These are phyloP conservation scores for Chrysochromulina tobinii DNA, from an alignment of 78 protist species.

Conservation along the genomic window DNA sequence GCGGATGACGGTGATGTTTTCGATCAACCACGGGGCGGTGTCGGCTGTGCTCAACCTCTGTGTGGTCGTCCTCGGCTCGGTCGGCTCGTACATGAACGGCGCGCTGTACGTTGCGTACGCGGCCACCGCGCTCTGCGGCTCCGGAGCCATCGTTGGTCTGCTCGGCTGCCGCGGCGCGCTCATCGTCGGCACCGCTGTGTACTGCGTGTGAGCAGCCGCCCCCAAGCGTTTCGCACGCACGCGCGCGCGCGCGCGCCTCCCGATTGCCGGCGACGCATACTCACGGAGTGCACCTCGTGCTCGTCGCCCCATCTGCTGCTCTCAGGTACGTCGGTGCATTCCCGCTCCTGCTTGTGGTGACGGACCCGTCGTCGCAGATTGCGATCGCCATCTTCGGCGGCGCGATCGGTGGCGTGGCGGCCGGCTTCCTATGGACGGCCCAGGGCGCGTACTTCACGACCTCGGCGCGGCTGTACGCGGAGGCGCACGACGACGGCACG, in stretches of 20 bases:
- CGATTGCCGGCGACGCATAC: no score
- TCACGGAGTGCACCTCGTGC: no score
- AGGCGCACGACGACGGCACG: not conserved
- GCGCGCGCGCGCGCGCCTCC: not conserved
- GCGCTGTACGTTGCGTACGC: conserved; percentile 22
- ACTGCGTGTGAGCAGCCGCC: not conserved
- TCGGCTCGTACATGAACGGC: not conserved
- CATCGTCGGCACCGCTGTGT: not conserved
- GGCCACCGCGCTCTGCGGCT: conserved; percentile 14
- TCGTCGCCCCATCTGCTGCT: no score
- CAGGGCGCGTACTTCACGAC: conserved; percentile 32
- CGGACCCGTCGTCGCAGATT: no score
- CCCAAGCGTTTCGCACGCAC: not conserved
- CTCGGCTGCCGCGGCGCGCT: conserved; percentile 1
- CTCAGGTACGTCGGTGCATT: no score
- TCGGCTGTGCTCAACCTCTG: not conserved
- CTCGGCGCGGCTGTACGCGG: conserved; percentile 3
- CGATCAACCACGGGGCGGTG: conserved; percentile 30
- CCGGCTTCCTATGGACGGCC: conserved; percentile 44
- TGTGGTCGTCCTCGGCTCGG: not conserved
- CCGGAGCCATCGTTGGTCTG: not conserved
- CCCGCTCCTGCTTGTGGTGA: no score
- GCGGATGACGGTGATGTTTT: conserved; percentile 14
- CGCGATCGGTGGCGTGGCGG: conserved; percentile 36
- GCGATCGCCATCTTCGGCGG: not conserved